These are phyloP conservation scores for Colletotrichum theobromicola DNA, from an alignment of 2,329 filamentous ascomycete genomes.

Conservation along the genomic window DNA sequence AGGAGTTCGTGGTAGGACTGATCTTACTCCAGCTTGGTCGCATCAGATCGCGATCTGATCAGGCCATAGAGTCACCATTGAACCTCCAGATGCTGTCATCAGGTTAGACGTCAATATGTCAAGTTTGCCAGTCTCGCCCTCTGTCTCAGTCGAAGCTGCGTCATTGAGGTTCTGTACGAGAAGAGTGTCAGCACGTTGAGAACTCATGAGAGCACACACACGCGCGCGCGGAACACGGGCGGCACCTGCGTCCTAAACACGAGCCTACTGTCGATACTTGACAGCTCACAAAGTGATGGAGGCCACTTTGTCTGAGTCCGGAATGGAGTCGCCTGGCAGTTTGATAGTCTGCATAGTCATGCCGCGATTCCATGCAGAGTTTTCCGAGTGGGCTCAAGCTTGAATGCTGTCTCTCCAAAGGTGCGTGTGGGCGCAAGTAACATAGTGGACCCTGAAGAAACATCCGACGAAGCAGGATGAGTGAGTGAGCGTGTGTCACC, in stretches of 20 bases:
- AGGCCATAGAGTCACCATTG: not conserved
- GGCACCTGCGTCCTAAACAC: not conserved
- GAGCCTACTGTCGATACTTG: not conserved
- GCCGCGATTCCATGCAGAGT: slow-evolving; percentile 20
- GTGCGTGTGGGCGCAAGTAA: slow-evolving; percentile 6
- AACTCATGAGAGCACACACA: not conserved
- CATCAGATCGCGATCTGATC: slow-evolving; percentile 14
- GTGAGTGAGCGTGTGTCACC: slow-evolving; percentile 12
- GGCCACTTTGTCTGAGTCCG: not conserved
- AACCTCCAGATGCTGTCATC: not conserved
- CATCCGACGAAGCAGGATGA: slow-evolving; percentile 8
- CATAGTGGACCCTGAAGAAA: slow-evolving; percentile 18
- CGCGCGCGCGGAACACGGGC: not conserved
- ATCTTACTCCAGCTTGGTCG: slow-evolving; percentile 7
- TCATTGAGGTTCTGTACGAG: slow-evolving; percentile 1
- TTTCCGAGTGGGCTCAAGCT: slow-evolving; percentile 21
- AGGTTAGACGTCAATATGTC: not conserved
- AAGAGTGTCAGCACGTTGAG: not conserved
- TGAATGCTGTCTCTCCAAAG: not conserved
- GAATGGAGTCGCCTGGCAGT: slow-evolving; percentile 3
- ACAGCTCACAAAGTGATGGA: slow-evolving; percentile 17
- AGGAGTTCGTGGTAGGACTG: slow-evolving; percentile 3
- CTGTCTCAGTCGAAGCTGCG: not conserved
- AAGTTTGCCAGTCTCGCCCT: not conserved
- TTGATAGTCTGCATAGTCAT: slow-evolving; percentile 13